Base-by-base conservation (phyloP, 2,329 filamentous ascomycete genomes). In the Catunica adiposa region DNA sequence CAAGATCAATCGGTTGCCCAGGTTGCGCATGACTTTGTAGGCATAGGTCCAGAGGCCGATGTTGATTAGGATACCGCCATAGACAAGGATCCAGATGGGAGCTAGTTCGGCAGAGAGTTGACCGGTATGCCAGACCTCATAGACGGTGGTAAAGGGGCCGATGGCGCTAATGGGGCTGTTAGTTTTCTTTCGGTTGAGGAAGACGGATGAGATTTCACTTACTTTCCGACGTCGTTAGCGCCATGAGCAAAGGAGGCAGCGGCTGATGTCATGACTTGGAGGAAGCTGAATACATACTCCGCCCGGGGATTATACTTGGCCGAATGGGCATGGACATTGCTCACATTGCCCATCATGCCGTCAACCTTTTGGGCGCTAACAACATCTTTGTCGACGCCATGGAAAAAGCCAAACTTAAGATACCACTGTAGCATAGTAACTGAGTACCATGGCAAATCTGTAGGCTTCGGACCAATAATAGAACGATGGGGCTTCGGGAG, bases 1-100 rank as follows among this genome's bases (percentile, higher is more conserved):
- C 20, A 75, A 68, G 14, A 75, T 78, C 59, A 78, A 69, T 44
- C 74, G 70, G 65, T 78, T 78, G 7, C 75, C 75, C 8, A 78
- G 69, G 50, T 73, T 73, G 53, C 73, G 70, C 73, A 79, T 79
- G 62, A 82, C 79, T 62, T 81, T 78, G 65, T 80, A 82, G 6
- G 79, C 78, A 61, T 79, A 82, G 8, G 76, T 79, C 66, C 75
- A 70, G 58, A 82, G 68, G n/a, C 78, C 78, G n/a, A 79, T 63
- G 47, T 73, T 73, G 25, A 79, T 73, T 51, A 68, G 66, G 0
- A 68, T 64, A 57, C 73, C 73, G 15, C 73, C 72, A 29, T 74
- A 69, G 52, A 70, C 70, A 11, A 77, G 65, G 57, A 76, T 68
- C 73, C 75, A 78, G 40, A 73, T 61, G 1, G 74, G 74, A 15